These are phyloP conservation scores for Lichtheimia ornata DNA, from an alignment of 371 early-diverging fungal genomes.

Conservation along the genomic window DNA sequence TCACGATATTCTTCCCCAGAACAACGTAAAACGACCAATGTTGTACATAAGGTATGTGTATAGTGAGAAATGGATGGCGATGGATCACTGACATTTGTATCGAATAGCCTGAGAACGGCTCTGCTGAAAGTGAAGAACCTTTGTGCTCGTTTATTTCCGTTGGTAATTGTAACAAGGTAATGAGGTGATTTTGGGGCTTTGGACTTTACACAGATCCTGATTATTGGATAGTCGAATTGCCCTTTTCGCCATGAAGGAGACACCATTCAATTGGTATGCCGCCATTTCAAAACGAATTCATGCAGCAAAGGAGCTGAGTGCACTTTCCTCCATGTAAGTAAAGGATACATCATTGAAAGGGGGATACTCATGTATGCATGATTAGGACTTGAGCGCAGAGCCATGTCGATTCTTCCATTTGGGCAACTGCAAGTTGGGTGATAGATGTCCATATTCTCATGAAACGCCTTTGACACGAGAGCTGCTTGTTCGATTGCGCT, in stretches of 20 bases:
- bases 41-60: too few species aligned
- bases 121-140: too few species aligned
- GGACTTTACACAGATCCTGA: neutral
- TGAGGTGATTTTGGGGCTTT: neutral
- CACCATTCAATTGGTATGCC: constrained; percentile 18
- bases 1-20: too few species aligned
- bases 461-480: constrained; percentile 16
- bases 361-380: too few species aligned
- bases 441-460: constrained; percentile 35
- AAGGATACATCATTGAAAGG: constrained; percentile 9
- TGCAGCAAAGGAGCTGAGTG: constrained; percentile 26
- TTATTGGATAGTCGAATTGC: constrained; percentile 21
- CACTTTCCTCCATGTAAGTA: constrained; percentile 31
- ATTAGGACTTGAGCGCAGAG: constrained; percentile 31
- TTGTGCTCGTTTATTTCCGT: too few species aligned
- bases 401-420: constrained; percentile 43
- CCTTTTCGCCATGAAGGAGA: constrained; percentile 24
- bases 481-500: constrained; percentile 11
- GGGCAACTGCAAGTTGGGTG: constrained; percentile 21
- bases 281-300: constrained; percentile 27
- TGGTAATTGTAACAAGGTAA: constrained; percentile 7
- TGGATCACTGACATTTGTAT: too few species aligned
- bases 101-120: too few species aligned
- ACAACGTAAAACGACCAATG: too few species aligned
- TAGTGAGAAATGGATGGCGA: too few species aligned